A percentile compares a stretch with the other conserved stretches of the same genome.
These are phyloP conservation scores for Solanum chmielewskii DNA, from an alignment of 257 asterid genomes.

Conservation along the genomic window DNA sequence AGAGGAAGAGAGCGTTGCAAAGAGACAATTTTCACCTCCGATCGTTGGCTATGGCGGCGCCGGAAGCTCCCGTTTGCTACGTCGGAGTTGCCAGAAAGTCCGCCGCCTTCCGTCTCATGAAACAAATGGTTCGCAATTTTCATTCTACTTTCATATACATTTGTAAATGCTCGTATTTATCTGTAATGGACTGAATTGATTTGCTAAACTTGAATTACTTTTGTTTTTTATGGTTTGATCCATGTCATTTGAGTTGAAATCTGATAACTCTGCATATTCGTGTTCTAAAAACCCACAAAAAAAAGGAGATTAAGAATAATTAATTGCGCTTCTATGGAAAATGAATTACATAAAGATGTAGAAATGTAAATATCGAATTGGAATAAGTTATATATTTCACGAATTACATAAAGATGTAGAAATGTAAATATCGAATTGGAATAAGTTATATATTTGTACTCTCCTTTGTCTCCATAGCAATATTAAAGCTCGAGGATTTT, in stretches of 20 bases:
- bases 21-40: neutral
- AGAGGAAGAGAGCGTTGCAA: slow-evolving; percentile 1
- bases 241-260: neutral
- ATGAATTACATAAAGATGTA: neutral
- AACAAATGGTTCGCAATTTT: slow-evolving; percentile 61
- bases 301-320: neutral
- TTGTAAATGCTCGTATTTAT: neutral
- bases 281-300: neutral
- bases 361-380: neutral
- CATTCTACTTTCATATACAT: neutral
- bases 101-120: slow-evolving; percentile 99
- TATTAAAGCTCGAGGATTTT: neutral
- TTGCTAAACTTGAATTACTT: neutral
- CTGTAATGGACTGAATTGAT: neutral
- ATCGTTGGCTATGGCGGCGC: slow-evolving; percentile 44
- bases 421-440: neutral
- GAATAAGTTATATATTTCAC: neutral
- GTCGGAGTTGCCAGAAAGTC: slow-evolving; percentile 81
- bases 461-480: neutral
- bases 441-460: neutral
- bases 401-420: neutral
- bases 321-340: neutral
- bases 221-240: neutral
- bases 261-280: neutral
- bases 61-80: slow-evolving; percentile 84